These are phyloP conservation scores for Arctostaphylos glauca DNA, from an alignment of 148 eudicot genomes.

Conservation along the genomic window DNA sequence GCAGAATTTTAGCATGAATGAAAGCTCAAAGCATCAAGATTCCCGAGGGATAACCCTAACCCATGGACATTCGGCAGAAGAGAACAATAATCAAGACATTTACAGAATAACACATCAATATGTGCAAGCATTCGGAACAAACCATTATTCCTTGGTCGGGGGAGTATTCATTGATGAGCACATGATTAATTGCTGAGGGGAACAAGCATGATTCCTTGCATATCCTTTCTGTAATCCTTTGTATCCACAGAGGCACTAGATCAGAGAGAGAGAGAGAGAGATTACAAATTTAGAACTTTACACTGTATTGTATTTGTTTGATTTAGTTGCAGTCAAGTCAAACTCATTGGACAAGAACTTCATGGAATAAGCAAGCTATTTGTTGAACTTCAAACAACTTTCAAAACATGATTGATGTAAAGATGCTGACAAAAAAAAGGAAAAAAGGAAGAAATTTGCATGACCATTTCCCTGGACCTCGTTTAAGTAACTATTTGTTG, in stretches of 20 bases:
- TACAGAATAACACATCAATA: not conserved
- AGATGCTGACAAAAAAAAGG: not conserved
- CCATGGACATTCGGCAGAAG: not conserved
- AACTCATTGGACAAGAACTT: not conserved
- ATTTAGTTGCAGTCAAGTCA: not conserved
- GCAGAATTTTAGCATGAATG: not conserved
- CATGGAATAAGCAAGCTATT: not conserved
- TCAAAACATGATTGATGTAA: not conserved
- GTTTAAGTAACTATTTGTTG: no score
- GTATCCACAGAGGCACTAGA: constrained; percentile 86
- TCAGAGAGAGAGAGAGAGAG: constrained; percentile 8
- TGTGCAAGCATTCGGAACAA: constrained; percentile 10
- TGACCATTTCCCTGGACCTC: no score
- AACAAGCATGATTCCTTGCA: constrained; percentile 55
- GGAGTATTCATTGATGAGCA: constrained; percentile 90
- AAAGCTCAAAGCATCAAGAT: not conserved
- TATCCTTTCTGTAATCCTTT: constrained; percentile 53
- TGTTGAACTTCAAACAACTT: not conserved
- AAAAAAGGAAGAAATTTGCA: no score
- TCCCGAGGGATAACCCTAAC: not conserved
- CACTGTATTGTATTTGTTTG: not conserved
- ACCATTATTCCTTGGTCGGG: constrained; percentile 98
- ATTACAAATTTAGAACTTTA: not conserved
- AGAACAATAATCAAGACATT: not conserved
- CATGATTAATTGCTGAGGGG: constrained; percentile 81